phyloP scores from a whole-genome alignment of 2,329 filamentous ascomycete species.

The Cordyceps cateniannulata region DNA sequence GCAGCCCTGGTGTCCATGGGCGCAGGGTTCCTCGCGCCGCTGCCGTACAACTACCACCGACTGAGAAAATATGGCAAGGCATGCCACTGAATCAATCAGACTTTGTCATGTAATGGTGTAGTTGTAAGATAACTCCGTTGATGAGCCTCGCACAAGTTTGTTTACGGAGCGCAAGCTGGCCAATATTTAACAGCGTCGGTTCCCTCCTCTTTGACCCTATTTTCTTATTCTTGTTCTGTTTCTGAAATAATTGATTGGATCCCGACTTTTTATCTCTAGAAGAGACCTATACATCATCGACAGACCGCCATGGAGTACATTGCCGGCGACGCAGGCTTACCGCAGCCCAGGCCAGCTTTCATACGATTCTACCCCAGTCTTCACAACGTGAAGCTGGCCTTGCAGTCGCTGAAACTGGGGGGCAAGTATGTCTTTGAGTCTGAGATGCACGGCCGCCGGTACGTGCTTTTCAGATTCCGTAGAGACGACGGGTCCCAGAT shows the following conservation, averaged over 20 bases:
- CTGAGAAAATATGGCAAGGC: constrained; percentile 42
- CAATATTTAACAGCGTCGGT: neutral
- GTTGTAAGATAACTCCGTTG: neutral
- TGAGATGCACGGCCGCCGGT: neutral
- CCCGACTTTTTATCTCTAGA: no score
- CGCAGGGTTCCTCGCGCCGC: constrained; percentile 40
- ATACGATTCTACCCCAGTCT: neutral
- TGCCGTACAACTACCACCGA: constrained; percentile 48
- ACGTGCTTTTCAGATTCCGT: neutral
- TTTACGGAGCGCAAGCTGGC: neutral
- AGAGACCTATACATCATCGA: no score
- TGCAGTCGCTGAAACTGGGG: neutral
- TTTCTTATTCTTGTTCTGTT: neutral
- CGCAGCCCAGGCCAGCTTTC: neutral
- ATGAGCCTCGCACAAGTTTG: neutral
- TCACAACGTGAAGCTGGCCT: neutral
- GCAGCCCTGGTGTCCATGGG: constrained; percentile 39
- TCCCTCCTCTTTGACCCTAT: neutral
- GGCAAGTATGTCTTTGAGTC: neutral
- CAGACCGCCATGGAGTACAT: neutral
- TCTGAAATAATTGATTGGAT: neutral
- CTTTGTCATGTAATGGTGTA: neutral
- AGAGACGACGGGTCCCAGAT: neutral
- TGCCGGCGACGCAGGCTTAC: neutral
- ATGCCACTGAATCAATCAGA: constrained; percentile 32